Evolutionary conservation across 2,329 filamentous ascomycete genomes (phyloP), one percentile per base, ranked within the genome.

Genomic region (Chrysoporthe puriensis): DNA sequence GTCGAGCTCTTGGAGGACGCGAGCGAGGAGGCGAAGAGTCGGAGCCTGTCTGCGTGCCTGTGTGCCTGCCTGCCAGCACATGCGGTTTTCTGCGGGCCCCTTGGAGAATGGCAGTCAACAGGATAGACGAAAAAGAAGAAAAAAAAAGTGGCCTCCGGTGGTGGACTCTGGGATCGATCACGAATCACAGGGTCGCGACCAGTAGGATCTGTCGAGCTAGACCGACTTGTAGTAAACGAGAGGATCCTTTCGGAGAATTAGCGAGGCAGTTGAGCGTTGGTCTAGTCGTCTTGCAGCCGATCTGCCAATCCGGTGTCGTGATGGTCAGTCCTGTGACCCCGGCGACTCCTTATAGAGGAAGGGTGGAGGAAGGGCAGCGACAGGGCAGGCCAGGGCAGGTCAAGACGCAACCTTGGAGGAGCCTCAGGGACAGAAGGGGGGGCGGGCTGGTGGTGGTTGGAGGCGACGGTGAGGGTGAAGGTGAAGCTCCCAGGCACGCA

Each of bases 141-240:
- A 42, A 57, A 61, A 66, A 61, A 63, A 60, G 67, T 69, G 67
- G 63, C 44, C 52, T 58, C 32, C 50, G 63, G 54, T 34, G 21
- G 43, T 44, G 40, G 52, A 16, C 26, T 52, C 26, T 48, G 43
- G 40, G 52, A 58, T 42, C 44, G 34, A 42, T 44, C 62, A 56
- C 67, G 59, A 66, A 69, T 69, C 59, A 66, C 58, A 46, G 46
- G 54, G 63, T 32, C 42, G 59, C 21, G 59, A 32, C 43, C 42
- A 16, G 42, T 61, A 46, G 59, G 59, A 61, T 26, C 21, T 59
- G 43, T 36, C 59, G 60, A 57, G 43, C 54, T 59, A 56, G 52
- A 59, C 32, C 59, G 59, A 48, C 40, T 64, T 64, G 54, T 64
- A 54, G 63, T n/a, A 58, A 50, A 34, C 32, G 54, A 46, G 54